These are phyloP conservation scores for Artemisia tridentata DNA, from an alignment of 129 eudicot genomes.

Conservation along the genomic window DNA sequence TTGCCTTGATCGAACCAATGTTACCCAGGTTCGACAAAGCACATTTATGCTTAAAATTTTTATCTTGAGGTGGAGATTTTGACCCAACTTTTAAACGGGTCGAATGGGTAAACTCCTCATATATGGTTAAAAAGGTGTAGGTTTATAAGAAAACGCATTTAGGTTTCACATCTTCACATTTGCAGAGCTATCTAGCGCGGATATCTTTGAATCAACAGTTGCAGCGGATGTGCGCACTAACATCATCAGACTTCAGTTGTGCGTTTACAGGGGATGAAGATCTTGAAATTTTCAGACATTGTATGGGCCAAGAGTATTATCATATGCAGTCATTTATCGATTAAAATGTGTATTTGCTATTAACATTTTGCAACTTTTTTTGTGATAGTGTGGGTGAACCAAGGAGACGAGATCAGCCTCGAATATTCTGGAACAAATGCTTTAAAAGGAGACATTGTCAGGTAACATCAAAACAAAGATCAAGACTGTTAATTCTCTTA, in stretches of 20 bases:
- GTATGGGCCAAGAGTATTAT: conserved; percentile 43
- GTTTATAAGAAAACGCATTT: background rate
- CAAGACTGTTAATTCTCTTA: background rate
- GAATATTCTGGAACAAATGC: conserved; percentile 98
- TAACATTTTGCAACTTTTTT: conserved; percentile 16
- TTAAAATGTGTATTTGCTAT: background rate
- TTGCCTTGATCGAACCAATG: conserved; percentile 98
- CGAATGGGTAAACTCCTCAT: background rate
- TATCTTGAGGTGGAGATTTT: background rate
- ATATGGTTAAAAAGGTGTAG: no score
- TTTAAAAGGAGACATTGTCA: conserved; percentile 88
- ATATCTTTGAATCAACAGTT: conserved; percentile 66
- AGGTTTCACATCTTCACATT: no score
- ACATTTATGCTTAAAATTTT: conserved; percentile 4
- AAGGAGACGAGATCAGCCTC: conserved; percentile 93
- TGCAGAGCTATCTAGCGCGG: conserved; percentile 82
- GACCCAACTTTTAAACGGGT: conserved; percentile 8
- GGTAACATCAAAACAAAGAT: conserved; percentile 36
- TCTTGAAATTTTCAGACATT: conserved; percentile 63
- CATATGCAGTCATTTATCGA: conserved; percentile 5
- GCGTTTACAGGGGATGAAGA: conserved; percentile 71
- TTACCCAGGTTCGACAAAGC: conserved; percentile 71
- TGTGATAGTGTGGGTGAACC: conserved; percentile 86
- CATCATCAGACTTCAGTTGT: conserved; percentile 52
- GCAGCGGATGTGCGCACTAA: conserved; percentile 56